Conservation (phyloP, 257 asterid genomes). For the Nicotiana knightiana region DNA sequence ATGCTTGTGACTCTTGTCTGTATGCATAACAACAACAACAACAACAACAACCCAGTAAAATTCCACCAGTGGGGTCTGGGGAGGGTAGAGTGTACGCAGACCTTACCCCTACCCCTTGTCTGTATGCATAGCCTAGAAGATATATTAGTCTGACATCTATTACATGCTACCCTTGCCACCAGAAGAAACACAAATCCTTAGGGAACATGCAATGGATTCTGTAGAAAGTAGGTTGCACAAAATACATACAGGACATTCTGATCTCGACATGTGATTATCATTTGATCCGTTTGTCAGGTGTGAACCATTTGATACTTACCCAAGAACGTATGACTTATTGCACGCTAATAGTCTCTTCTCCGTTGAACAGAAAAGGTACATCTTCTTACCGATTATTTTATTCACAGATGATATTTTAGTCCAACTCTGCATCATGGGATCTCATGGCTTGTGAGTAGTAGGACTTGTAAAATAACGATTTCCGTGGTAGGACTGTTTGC, state of each 20-base stretch:
- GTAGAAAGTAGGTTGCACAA: not conserved
- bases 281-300: slow-evolving; percentile 40
- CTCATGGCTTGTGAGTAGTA: not conserved
- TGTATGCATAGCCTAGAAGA: not conserved
- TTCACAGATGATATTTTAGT: not conserved
- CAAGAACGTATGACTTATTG: slow-evolving; percentile 72
- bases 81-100: too few species aligned
- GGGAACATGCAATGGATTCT: not conserved
- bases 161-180: not conserved
- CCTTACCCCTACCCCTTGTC: not conserved
- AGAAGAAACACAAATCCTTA: not conserved
- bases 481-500: not conserved
- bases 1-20: not conserved
- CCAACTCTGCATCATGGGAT: not conserved
- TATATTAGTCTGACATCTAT: not conserved
- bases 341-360: slow-evolving; percentile 76
- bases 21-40: not conserved
- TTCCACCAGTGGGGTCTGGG: too few species aligned
- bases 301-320: slow-evolving; percentile 69
- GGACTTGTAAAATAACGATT: not conserved
- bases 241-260: not conserved
- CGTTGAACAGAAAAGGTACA: slow-evolving; percentile 43
- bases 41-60: too few species aligned
- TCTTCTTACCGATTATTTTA: not conserved
- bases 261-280: not conserved